Base-by-base conservation (phyloP, 306 rosid species). In the Datisca glomerata region DNA sequence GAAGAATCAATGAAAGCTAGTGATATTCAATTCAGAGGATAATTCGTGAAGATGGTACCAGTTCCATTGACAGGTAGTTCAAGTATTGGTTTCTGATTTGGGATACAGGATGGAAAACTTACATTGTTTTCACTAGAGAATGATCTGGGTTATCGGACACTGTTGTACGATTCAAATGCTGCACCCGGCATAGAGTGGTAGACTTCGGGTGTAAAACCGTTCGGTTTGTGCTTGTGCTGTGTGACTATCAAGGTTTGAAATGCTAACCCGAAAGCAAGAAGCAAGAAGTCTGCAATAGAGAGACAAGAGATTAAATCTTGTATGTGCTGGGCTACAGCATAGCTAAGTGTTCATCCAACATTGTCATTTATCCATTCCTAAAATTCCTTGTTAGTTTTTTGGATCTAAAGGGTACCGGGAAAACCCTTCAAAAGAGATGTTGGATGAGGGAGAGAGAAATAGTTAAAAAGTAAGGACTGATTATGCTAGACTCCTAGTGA, bases 41-140 rank as follows among this genome's bases (percentile, higher is more conserved):
- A 66, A 71, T 57, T 74, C 93, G 12, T 89, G 98, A 67, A 75
- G 53, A 68, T 56, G 76, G 86, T 77, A 5, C 84, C 71, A 0
- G 71, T 89, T 4, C 98, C 98, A 43, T 53, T 84, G 69, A 73
- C 98, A 0, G 98, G 98, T 12, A 89, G 98, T 62, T 63, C 79
- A 0, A 65, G 81, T 19, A 60, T 89, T 5, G 84, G 82, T 2
- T 80, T 89, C 33, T 65, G 77, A 24, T 80, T 84, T 18, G 98
- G 95, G 48, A 80, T 84, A 18, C 37, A 80, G 44, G 75, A 68
- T 35, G 93, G 53, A 33, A 89, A 84, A 62, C 70, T 89, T 24
- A 38, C 84, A 61, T 61, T 89, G 8, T 80, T 89, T 49, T 75
- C 98, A 18, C 43, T 66, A 1, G 35, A 71, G 63, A 63, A 65